phyloP scores from a whole-genome alignment of 2,329 filamentous ascomycete genomes.

The Fusarium abutilonis region DNA sequence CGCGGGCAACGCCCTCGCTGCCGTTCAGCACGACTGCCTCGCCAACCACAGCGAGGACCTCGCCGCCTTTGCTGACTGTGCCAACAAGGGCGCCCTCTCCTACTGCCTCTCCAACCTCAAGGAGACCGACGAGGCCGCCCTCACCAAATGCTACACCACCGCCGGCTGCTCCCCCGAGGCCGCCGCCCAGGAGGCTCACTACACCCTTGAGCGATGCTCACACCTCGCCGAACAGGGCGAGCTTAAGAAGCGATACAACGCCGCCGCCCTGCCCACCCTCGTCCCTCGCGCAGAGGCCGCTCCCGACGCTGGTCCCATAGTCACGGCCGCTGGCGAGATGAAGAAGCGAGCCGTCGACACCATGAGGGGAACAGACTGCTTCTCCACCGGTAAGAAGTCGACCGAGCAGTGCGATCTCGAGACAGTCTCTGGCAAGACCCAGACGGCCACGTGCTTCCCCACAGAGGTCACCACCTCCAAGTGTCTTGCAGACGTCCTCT shows the following conservation, averaged over 20 bases:
- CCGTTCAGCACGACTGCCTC: slow-evolving; percentile 54
- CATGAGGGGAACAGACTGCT: slow-evolving; percentile 47
- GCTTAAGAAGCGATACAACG: slow-evolving; percentile 46
- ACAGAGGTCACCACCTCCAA: slow-evolving; percentile 49
- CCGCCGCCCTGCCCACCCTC: slow-evolving; percentile 34
- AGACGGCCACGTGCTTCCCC: slow-evolving; percentile 53
- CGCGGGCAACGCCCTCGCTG: slow-evolving; percentile 49
- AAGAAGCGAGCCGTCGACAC: slow-evolving; percentile 33
- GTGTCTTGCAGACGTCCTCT: slow-evolving; percentile 58
- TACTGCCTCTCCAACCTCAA: slow-evolving; percentile 54
- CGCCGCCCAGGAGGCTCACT: slow-evolving; percentile 46
- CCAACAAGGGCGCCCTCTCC: slow-evolving; percentile 54
- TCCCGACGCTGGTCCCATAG: slow-evolving; percentile 22
- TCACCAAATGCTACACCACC: slow-evolving; percentile 53
- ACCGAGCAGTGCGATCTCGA: slow-evolving; percentile 52
- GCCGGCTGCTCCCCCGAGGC: slow-evolving; percentile 50
- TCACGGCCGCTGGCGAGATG: slow-evolving; percentile 28
- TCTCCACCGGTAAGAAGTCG: slow-evolving; percentile 50
- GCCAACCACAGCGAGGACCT: slow-evolving; percentile 52
- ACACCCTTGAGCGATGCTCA: slow-evolving; percentile 49
- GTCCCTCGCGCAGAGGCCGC: slow-evolving; percentile 31
- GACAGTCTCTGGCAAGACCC: slow-evolving; percentile 50
- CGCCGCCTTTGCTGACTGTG: slow-evolving; percentile 56
- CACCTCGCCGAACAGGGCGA: slow-evolving; percentile 42
- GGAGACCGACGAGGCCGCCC: slow-evolving; percentile 45